Percentiles rank a stretch among this genome's conserved stretches.
These are phyloP conservation scores for Arachnopeziza araneosa DNA, from an alignment of 2,329 filamentous ascomycete species.

Conservation along the genomic window DNA sequence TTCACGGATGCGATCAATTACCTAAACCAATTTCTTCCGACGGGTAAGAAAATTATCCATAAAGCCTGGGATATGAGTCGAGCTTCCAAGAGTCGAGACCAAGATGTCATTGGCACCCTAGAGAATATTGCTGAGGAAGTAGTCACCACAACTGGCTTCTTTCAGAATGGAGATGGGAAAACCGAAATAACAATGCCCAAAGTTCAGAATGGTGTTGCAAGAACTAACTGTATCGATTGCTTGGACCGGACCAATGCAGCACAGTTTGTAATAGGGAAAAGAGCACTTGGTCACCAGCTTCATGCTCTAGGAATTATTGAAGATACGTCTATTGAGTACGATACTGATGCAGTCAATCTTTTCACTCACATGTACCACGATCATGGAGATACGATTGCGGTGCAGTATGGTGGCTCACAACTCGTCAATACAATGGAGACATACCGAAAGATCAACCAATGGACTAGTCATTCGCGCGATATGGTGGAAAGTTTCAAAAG, in stretches of 20 bases:
- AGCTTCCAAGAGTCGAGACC: conserved; percentile 83
- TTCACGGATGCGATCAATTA: conserved; percentile 86
- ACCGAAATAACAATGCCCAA: conserved; percentile 57
- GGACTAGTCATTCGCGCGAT: conserved; percentile 93
- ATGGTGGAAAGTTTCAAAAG: conserved; percentile 99
- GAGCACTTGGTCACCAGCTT: conserved; percentile 85
- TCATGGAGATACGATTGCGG: conserved; percentile 94
- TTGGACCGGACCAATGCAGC: conserved; percentile 95
- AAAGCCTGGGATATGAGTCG: conserved; percentile 98
- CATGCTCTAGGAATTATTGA: conserved; percentile 85
- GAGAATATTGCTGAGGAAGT: conserved; percentile 88
- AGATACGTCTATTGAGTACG: conserved; percentile 76
- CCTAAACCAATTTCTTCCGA: conserved; percentile 87
- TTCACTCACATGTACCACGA: conserved; percentile 99
- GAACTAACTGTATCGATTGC: conserved; percentile 98
- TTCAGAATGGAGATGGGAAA: conserved; percentile 78
- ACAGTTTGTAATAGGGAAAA: conserved; percentile 95
- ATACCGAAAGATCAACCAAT: conserved; percentile 97
- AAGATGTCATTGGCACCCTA: conserved; percentile 89
- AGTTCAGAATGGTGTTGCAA: conserved; percentile 85
- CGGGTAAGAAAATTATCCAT: conserved; percentile 81
- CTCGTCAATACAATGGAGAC: conserved; percentile 99
- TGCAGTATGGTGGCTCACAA: conserved; percentile 96
- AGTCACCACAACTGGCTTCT: conserved; percentile 81
- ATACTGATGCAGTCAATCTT: conserved; percentile 91